Conservation (phyloP, 2,329 filamentous ascomycete genomes). For the Zopfia rhizophila region DNA sequence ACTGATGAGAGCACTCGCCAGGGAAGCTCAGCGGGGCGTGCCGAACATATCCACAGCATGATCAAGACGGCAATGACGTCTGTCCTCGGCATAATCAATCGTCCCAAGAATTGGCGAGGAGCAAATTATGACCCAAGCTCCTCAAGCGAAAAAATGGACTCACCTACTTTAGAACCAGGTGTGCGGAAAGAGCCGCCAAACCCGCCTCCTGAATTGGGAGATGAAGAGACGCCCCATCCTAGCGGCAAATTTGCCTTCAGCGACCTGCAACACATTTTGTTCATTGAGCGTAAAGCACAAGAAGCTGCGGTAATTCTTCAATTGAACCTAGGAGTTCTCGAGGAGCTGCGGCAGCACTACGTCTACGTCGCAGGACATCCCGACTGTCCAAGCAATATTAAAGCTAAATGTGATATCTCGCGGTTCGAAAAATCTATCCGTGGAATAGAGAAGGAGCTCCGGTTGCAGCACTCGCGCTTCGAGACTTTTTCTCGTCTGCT, state of each 20-base stretch:
- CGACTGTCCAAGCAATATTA: constrained; percentile 17
- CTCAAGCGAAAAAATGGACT: too few species aligned
- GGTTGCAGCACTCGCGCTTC: constrained; percentile 22
- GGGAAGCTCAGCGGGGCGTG: too few species aligned
- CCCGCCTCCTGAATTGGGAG: constrained; percentile 9
- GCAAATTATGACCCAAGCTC: too few species aligned
- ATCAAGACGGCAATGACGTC: too few species aligned
- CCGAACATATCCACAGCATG: too few species aligned
- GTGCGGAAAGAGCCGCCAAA: too few species aligned
- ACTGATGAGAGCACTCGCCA: too few species aligned
- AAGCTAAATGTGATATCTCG: constrained; percentile 15
- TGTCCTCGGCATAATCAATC: too few species aligned
- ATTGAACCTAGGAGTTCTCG: constrained; percentile 45
- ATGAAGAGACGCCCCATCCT: too few species aligned
- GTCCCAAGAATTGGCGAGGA: too few species aligned
- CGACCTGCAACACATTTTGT: constrained; percentile 46
- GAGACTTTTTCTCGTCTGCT: constrained; percentile 27
- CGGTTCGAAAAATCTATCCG: constrained; percentile 21
- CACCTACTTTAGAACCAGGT: too few species aligned
- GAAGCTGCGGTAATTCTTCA: constrained; percentile 45
- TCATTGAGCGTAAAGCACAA: constrained; percentile 50
- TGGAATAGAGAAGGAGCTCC: constrained; percentile 24
- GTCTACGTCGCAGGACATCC: constrained; percentile 6
- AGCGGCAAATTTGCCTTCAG: constrained; percentile 36
- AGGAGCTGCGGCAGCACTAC: constrained; percentile 30